Evolutionary conservation across 768 basidiomycete genomes (phyloP).

Genomic region (Cubamyces sp.): DNA sequence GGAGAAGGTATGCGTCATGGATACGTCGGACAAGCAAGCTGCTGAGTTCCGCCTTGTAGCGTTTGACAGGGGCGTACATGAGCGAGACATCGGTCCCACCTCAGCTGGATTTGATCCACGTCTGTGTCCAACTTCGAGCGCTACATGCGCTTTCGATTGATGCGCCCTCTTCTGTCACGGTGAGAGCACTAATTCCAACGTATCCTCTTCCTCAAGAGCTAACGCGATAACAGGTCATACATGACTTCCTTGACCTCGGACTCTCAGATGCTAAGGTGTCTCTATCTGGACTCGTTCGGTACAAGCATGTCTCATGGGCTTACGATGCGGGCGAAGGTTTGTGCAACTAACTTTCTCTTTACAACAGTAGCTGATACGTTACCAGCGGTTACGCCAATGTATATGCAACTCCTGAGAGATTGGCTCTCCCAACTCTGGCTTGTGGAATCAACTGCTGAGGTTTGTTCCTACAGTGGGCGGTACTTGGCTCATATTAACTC

Average conservation of each 20-base stretch:
- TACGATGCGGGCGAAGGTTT: slow-evolving; percentile 46
- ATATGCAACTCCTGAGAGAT: slow-evolving; percentile 44
- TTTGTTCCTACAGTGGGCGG: not conserved
- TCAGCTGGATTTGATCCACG: not conserved
- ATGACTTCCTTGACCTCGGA: slow-evolving; percentile 46
- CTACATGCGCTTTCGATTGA: not conserved
- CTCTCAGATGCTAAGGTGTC: slow-evolving; percentile 40
- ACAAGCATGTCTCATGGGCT: slow-evolving; percentile 64
- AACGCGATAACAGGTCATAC: slow-evolving; percentile 25
- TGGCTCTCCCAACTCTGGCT: slow-evolving; percentile 60
- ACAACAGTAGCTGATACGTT: not conserved
- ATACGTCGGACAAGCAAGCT: too few relatives aligned
- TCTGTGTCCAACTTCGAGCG: slow-evolving; percentile 4
- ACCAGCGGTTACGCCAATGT: slow-evolving; percentile 23
- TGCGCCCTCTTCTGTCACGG: not conserved
- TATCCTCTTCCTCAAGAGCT: not conserved
- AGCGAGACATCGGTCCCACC: not conserved
- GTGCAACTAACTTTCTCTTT: slow-evolving; percentile 9
- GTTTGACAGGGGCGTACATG: not conserved
- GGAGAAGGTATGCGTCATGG: not conserved
- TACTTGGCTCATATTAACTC: not conserved
- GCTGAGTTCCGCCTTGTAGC: not conserved
- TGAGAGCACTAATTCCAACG: not conserved
- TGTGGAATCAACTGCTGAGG: slow-evolving; percentile 3
- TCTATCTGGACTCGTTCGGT: slow-evolving; percentile 51